Base-by-base conservation (phyloP, 305 asterid species). In the Fraxinus latifolia region DNA sequence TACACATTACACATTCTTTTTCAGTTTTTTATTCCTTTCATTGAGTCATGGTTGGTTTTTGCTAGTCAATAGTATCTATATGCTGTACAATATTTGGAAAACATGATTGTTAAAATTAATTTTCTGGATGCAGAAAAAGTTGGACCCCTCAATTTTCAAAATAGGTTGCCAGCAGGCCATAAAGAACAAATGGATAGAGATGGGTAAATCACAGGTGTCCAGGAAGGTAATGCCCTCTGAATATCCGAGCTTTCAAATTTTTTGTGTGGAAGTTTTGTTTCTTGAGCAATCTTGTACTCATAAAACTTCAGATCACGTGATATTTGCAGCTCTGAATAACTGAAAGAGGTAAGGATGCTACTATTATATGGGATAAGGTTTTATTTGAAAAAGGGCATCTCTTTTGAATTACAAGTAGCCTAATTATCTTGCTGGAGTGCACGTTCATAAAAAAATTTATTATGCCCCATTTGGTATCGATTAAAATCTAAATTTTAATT, bases 181-280 rank as follows among this genome's bases (percentile, higher is more conserved):
- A 77, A 95, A 93, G 89, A 95, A 91, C 85, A 95, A 90, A 84
- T 95, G 97, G 98, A 89, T 95, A 37, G 97, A 89, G 85, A 89
- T 92, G 89, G 92, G 88, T 8, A 90, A 91, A 88, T 31, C 91
- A 31, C 87, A 84, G 67, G 92, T 93, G 23, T 87, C 92, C 65
- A 87, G 91, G 85, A 91, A 86, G 95, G 97, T 92, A 90, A 82
- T 82, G 31, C 86, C 83, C 77, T 77, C 85, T 68, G 75, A 82
- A 53, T 23, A n/a, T 31, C 70, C 55, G 60, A 36, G 74, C 62
- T 79, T 79, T 76, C 67, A 82, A 60, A 39, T 81, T 7, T 19
- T 29, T 9, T 21, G 62, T 12, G 50, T 21, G 36, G 47, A 33
- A 32, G 11, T 11, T 78, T 70, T 12, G 42, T 29, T 70, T 70